A percentile compares a stretch with the other conserved stretches of the same genome.
Conservation (phyloP, 116 monocot genomes). For the Iris pallida region DNA sequence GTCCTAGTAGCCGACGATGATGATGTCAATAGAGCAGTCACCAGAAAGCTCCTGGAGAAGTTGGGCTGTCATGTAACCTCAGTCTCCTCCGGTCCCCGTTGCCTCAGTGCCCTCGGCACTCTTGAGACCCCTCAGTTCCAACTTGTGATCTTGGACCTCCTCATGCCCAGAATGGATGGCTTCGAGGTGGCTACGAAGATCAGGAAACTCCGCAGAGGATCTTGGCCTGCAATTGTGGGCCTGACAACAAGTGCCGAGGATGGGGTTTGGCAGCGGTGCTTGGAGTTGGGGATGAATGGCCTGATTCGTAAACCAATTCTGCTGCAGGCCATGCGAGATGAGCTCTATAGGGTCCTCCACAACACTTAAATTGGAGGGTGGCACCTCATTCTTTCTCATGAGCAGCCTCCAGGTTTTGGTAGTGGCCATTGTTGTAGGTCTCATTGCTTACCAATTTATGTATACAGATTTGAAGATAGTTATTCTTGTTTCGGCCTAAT, state of each 20-base stretch:
- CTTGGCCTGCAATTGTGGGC: constrained; percentile 25
- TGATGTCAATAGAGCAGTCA: constrained; percentile 25
- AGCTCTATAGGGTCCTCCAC: constrained; percentile 28
- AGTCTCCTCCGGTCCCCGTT: constrained; percentile 22
- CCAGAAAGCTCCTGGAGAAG: constrained; percentile 34
- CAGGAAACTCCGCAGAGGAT: constrained; percentile 11
- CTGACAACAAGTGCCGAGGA: constrained; percentile 18
- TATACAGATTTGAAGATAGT: neutral
- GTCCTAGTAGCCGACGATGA: constrained; percentile 32
- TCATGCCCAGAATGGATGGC: constrained; percentile 25
- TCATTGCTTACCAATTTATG: neutral
- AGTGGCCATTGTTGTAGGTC: neutral
- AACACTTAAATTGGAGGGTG: constrained; percentile 6
- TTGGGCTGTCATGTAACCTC: constrained; percentile 28
- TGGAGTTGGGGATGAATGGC: constrained; percentile 25
- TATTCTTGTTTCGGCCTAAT: neutral
- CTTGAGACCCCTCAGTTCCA: constrained; percentile 14
- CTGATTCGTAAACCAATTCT: constrained; percentile 28
- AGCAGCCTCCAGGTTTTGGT: neutral
- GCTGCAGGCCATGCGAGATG: constrained; percentile 17
- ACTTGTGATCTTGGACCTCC: constrained; percentile 25
- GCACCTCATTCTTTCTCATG: neutral
- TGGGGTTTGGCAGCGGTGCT: constrained; percentile 20
- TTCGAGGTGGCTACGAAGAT: constrained; percentile 26
- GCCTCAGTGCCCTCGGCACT: constrained; percentile 17